Percentiles rank a stretch among this genome's conserved stretches.
phyloP scores from a whole-genome alignment of 2,329 filamentous ascomycete species.

The Celoporthe dispersa region DNA sequence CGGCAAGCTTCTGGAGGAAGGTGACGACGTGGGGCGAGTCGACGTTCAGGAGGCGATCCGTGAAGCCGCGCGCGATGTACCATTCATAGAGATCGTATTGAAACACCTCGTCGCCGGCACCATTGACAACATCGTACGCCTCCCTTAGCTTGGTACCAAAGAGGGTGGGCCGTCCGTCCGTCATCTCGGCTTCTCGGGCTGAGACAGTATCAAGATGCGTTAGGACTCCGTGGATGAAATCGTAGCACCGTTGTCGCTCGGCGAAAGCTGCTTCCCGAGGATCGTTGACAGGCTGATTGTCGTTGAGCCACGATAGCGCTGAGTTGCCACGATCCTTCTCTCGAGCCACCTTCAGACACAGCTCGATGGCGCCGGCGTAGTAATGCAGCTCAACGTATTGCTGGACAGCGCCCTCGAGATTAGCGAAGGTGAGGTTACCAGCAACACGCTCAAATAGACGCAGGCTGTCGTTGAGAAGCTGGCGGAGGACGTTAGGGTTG shows the following conservation, averaged over 20 bases:
- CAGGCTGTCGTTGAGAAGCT: constrained; percentile 85
- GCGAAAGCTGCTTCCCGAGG: constrained; percentile 69
- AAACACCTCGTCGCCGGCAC: constrained; percentile 89
- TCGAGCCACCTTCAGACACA: constrained; percentile 81
- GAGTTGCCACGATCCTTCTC: constrained; percentile 87
- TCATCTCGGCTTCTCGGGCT: constrained; percentile 68
- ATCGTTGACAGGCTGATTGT: constrained; percentile 75
- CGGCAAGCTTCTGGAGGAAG: constrained; percentile 79
- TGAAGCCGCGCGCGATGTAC: constrained; percentile 87
- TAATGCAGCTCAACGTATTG: constrained; percentile 85
- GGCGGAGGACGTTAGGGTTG: constrained; percentile 76
- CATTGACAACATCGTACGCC: constrained; percentile 88
- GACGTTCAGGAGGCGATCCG: constrained; percentile 82
- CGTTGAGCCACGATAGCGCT: constrained; percentile 84
- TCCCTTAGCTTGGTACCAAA: constrained; percentile 81
- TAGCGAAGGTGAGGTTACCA: constrained; percentile 77
- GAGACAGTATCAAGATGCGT: constrained; percentile 75
- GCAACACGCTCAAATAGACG: constrained; percentile 89
- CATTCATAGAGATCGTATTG: constrained; percentile 97
- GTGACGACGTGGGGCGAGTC: constrained; percentile 84
- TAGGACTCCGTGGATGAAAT: constrained; percentile 84
- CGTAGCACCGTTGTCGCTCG: constrained; percentile 78
- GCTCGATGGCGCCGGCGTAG: constrained; percentile 89
- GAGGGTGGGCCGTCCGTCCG: constrained; percentile 79
- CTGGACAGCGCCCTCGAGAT: constrained; percentile 75